phyloP scores from a whole-genome alignment of 2,329 filamentous ascomycete species.

The Monilinia fructigena region DNA sequence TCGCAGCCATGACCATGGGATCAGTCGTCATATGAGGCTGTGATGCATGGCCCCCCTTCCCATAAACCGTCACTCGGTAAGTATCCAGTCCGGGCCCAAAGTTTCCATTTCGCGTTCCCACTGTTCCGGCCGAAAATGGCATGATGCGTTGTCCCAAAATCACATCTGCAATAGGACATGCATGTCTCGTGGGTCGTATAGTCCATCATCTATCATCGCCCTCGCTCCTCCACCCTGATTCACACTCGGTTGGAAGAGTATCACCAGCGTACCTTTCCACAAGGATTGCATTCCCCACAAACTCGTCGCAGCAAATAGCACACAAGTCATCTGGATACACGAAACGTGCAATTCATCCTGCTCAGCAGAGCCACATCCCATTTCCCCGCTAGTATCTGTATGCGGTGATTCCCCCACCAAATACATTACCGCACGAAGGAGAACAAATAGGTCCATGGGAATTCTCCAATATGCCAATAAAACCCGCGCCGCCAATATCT shows the following conservation, averaged over 20 bases:
- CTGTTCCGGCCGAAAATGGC: slow-evolving; percentile 41
- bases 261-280: slow-evolving; percentile 64
- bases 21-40: slow-evolving; percentile 47
- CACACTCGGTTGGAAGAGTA: slow-evolving; percentile 67
- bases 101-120: slow-evolving; percentile 41
- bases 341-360: slow-evolving; percentile 67
- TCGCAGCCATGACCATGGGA: slow-evolving; percentile 47
- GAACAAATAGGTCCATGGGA: slow-evolving; percentile 52
- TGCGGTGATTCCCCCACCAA: slow-evolving; percentile 57
- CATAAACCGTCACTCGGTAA: slow-evolving; percentile 44
- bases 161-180: slow-evolving; percentile 54
- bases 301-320: slow-evolving; percentile 54
- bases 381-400: slow-evolving; percentile 45
- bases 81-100: slow-evolving; percentile 42
- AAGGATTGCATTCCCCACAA: slow-evolving; percentile 45
- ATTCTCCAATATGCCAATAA: slow-evolving; percentile 56
- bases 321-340: slow-evolving; percentile 60
- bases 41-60: slow-evolving; percentile 47
- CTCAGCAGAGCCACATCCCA: slow-evolving; percentile 41
- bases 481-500: slow-evolving; percentile 54
- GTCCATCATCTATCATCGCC: slow-evolving; percentile 60
- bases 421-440: slow-evolving; percentile 63
- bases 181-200: slow-evolving; percentile 48
- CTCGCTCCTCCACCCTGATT: slow-evolving; percentile 58
- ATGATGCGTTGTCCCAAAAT: slow-evolving; percentile 56